A percentile compares a stretch with the other conserved stretches of the same genome.
Evolutionary conservation across 805 yeast genomes (phyloP).

Genomic region (Wilhelminamyces savonicus): DNA sequence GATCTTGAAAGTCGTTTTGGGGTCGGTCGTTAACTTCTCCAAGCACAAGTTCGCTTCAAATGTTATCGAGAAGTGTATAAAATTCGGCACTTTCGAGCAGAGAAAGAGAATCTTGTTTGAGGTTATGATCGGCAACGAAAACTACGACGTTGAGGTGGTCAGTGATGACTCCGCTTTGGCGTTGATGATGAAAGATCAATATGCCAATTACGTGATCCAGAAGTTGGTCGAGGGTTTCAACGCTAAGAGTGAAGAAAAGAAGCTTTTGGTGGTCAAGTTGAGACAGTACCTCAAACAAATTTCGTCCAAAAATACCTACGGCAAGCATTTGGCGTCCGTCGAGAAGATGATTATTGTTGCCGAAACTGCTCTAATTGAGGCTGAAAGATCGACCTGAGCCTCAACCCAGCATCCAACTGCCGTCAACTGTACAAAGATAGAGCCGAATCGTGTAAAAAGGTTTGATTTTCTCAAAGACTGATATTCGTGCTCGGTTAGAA

Average conservation of each 20-base stretch:
- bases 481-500: too few relatives aligned
- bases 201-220: conserved; percentile 95
- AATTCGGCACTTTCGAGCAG: conserved; percentile 61
- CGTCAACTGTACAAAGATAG: too few relatives aligned
- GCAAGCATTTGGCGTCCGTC: conserved; percentile 79
- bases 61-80: conserved; percentile 91
- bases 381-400: too few relatives aligned
- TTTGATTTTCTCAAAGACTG: too few relatives aligned
- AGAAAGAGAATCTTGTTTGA: conserved; percentile 57
- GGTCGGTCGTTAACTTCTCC: conserved; percentile 74
- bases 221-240: conserved; percentile 80
- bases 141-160: conserved; percentile 39
- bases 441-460: too few relatives aligned
- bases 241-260: conserved; percentile 55
- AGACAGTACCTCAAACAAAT: conserved; percentile 74
- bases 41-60: conserved; percentile 96
- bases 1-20: conserved; percentile 63
- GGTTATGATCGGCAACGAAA: conserved; percentile 51
- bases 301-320: conserved; percentile 56
- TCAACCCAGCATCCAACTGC: too few relatives aligned
- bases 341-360: conserved; percentile 63
- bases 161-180: conserved; percentile 69
- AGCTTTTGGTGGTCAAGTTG: conserved; percentile 63
- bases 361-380: conserved; percentile 40
- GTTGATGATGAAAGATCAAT: conserved; percentile 95